Percentiles rank a stretch among this genome's conserved stretches.
Conservation (phyloP, 2,329 filamentous ascomycete species). For the Cercospora janseana region DNA sequence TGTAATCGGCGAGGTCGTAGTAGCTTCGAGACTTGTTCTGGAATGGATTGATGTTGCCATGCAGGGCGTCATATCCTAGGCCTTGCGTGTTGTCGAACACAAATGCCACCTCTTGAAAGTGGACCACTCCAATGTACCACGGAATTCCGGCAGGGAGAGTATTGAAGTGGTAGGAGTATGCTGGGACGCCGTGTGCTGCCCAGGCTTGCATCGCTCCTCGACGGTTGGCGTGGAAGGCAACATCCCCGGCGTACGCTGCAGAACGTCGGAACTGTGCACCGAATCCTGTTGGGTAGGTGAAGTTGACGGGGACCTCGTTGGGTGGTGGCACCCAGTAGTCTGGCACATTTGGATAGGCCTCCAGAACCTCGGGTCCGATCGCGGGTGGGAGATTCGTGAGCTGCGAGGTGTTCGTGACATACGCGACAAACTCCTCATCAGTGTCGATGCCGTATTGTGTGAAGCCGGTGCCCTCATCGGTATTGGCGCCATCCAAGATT, state of each 20-base stretch:
- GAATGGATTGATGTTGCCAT: constrained; percentile 38
- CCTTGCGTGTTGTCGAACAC: constrained; percentile 49
- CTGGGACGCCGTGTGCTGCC: constrained; percentile 49
- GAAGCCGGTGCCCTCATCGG: constrained; percentile 64
- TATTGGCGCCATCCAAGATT: constrained; percentile 56
- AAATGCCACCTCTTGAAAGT: constrained; percentile 51
- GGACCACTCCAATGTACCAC: constrained; percentile 48
- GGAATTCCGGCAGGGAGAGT: constrained; percentile 50
- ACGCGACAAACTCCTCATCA: constrained; percentile 51
- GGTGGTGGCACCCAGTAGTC: constrained; percentile 49
- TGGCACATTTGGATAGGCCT: constrained; percentile 55
- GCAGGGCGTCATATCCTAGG: constrained; percentile 41
- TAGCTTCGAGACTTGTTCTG: constrained; percentile 40
- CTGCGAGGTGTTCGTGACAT: constrained; percentile 36
- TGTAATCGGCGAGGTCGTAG: constrained; percentile 42
- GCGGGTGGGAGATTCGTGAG: constrained; percentile 24
- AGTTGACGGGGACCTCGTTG: constrained; percentile 42
- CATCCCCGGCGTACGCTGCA: constrained; percentile 56
- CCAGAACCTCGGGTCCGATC: constrained; percentile 44
- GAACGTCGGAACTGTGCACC: constrained; percentile 55
- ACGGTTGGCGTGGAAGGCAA: constrained; percentile 55
- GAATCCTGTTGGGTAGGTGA: constrained; percentile 35
- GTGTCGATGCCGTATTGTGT: constrained; percentile 55
- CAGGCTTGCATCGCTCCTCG: constrained; percentile 54
- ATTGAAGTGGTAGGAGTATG: constrained; percentile 64